Conservation (phyloP, 2,329 filamentous ascomycete species). For the Fusarium piperis region DNA sequence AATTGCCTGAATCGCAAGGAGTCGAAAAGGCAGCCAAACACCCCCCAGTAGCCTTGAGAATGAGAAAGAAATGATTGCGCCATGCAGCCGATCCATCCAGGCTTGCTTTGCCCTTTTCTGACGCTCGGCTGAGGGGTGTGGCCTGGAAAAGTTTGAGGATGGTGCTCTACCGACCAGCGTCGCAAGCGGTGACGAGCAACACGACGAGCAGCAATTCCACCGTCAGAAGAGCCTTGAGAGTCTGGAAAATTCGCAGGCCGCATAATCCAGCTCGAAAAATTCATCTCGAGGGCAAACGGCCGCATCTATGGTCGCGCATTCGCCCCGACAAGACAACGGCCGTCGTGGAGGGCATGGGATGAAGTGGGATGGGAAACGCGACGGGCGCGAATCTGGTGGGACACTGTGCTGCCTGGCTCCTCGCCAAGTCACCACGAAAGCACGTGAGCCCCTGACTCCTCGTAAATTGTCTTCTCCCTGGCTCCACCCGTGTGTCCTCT, state of each 20-base stretch:
- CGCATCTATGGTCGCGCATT: conserved; percentile 43
- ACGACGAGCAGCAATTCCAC: conserved; percentile 30
- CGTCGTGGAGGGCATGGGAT: conserved; percentile 51
- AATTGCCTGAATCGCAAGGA: conserved; percentile 25
- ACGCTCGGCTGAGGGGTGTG: conserved; percentile 38
- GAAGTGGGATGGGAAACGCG: conserved; percentile 56
- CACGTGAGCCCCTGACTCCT: conserved; percentile 50
- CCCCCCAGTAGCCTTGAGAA: conserved; percentile 32
- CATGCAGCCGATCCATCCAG: conserved; percentile 41
- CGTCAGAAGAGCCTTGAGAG: conserved; percentile 27
- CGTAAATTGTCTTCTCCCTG: conserved; percentile 16
- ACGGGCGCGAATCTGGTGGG: conserved; percentile 53
- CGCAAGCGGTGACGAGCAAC: conserved; percentile 13
- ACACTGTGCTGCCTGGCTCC: conserved; percentile 43
- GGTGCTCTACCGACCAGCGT: conserved; percentile 10
- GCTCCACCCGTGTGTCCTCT: conserved; percentile 20
- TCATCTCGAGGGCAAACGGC: conserved; percentile 13
- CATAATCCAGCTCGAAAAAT: not conserved
- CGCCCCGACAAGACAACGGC: conserved; percentile 8
- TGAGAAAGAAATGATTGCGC: conserved; percentile 38
- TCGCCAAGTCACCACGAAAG: conserved; percentile 55
- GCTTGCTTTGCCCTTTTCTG: conserved; percentile 37
- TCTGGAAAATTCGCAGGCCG: conserved; percentile 34
- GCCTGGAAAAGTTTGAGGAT: conserved; percentile 28
- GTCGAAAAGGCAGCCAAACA: conserved; percentile 29